These are phyloP conservation scores for Russula griseocarnosa DNA, from an alignment of 768 basidiomycete species.

Conservation along the genomic window DNA sequence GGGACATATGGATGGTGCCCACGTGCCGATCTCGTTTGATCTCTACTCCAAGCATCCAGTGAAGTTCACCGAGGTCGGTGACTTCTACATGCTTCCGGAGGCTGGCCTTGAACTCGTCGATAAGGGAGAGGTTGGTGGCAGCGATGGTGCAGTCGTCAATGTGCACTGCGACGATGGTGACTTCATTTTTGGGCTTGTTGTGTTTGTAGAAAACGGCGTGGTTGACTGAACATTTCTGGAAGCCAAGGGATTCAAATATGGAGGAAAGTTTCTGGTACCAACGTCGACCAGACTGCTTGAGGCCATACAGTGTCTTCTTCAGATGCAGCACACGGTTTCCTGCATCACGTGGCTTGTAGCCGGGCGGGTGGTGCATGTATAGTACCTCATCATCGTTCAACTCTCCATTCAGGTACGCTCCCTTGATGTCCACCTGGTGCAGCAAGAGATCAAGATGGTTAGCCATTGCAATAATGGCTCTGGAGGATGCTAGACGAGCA, in stretches of 20 bases:
- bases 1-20: too few relatives aligned
- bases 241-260: background rate
- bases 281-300: background rate
- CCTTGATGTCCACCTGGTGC: background rate
- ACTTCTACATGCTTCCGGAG: too few relatives aligned
- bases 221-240: background rate
- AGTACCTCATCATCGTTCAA: background rate
- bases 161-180: too few relatives aligned
- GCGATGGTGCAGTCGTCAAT: too few relatives aligned
- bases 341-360: background rate
- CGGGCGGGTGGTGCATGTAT: background rate
- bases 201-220: background rate
- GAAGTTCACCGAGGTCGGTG: too few relatives aligned
- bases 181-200: too few relatives aligned
- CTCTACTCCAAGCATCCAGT: too few relatives aligned
- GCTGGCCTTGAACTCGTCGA: too few relatives aligned
- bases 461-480: background rate
- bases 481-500: background rate
- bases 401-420: background rate
- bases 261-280: background rate
- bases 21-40: too few relatives aligned
- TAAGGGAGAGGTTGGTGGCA: too few relatives aligned
- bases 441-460: background rate
- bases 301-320: background rate
- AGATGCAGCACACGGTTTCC: too few relatives aligned